These are phyloP conservation scores for Didymellaceae sp. DNA, from an alignment of 2,329 filamentous ascomycete species.

Conservation along the genomic window DNA sequence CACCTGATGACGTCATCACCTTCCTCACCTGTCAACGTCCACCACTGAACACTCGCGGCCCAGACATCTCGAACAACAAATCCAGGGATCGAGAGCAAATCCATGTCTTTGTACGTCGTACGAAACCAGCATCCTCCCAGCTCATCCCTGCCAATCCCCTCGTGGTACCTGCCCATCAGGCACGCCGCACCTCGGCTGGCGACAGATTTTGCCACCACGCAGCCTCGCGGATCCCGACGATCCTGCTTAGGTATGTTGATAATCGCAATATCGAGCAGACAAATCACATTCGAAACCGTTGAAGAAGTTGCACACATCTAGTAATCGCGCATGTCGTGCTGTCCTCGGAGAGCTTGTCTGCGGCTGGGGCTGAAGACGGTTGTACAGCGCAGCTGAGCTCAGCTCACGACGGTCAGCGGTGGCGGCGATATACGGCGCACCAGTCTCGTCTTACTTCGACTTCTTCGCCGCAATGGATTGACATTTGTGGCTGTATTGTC, in stretches of 20 bases:
- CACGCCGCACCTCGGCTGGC: slow-evolving; percentile 13
- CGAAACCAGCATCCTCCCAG: too few species aligned
- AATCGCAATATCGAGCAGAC: background rate
- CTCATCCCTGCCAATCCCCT: slow-evolving; percentile 5
- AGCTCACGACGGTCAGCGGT: background rate
- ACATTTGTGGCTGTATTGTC: background rate
- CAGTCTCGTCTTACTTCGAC: background rate
- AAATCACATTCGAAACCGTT: background rate
- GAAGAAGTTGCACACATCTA: background rate
- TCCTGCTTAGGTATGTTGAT: background rate
- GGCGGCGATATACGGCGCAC: background rate
- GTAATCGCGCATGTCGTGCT: background rate
- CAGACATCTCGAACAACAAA: too few species aligned
- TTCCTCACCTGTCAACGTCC: background rate
- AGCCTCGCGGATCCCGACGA: slow-evolving; percentile 6
- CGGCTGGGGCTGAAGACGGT: background rate
- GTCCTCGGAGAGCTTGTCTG: background rate
- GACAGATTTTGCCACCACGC: background rate
- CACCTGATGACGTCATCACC: slow-evolving; percentile 5
- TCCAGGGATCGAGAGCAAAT: too few species aligned
- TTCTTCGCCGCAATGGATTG: slow-evolving; percentile 2
- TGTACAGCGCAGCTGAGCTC: slow-evolving; percentile 4
- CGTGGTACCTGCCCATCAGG: slow-evolving; percentile 15
- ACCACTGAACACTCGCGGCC: background rate
- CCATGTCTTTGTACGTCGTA: too few species aligned